phyloP scores from a whole-genome alignment of 305 asterid species.

The Euphrasia arctica region DNA sequence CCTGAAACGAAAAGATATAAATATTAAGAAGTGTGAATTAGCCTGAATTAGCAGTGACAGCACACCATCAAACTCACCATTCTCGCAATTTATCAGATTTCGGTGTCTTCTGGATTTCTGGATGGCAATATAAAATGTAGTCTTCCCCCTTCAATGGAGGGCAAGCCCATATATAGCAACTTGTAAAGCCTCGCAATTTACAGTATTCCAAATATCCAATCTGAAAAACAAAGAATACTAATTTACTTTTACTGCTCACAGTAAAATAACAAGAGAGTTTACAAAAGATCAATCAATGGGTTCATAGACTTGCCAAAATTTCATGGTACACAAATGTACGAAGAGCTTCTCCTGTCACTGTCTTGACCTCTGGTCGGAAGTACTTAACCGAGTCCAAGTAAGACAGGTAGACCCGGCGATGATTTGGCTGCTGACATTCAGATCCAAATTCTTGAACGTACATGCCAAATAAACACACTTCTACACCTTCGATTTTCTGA shows the following conservation, averaged over 20 bases:
- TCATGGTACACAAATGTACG: slow-evolving; percentile 98
- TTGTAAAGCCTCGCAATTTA: slow-evolving; percentile 89
- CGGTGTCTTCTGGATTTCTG: slow-evolving; percentile 99
- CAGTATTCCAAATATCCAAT: slow-evolving; percentile 97
- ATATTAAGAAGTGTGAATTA: slow-evolving; percentile 20
- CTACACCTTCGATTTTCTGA: slow-evolving; percentile 98
- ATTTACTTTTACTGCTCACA: slow-evolving; percentile 20
- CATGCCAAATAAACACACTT: slow-evolving; percentile 99
- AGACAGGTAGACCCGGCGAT: slow-evolving; percentile 95
- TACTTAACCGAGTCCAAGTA: slow-evolving; percentile 98
- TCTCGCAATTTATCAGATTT: slow-evolving; percentile 98
- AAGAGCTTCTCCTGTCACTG: slow-evolving; percentile 97
- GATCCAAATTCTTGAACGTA: slow-evolving; percentile 99
- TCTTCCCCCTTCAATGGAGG: slow-evolving; percentile 99
- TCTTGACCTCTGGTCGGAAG: slow-evolving; percentile 93
- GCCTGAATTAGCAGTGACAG: slow-evolving; percentile 15
- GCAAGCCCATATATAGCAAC: slow-evolving; percentile 99
- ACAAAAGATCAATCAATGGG: slow-evolving; percentile 18
- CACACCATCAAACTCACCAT: slow-evolving; percentile 52
- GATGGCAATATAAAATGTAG: slow-evolving; percentile 97
- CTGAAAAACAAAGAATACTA: slow-evolving; percentile 42
- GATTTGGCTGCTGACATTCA: slow-evolving; percentile 95
- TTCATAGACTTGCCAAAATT: slow-evolving; percentile 65
- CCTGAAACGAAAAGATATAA: slow-evolving; percentile 52
- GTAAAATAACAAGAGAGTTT: slow-evolving; percentile 3